Base-by-base conservation (phyloP, 345 rosid species). In the Gynandropsis gynandra region DNA sequence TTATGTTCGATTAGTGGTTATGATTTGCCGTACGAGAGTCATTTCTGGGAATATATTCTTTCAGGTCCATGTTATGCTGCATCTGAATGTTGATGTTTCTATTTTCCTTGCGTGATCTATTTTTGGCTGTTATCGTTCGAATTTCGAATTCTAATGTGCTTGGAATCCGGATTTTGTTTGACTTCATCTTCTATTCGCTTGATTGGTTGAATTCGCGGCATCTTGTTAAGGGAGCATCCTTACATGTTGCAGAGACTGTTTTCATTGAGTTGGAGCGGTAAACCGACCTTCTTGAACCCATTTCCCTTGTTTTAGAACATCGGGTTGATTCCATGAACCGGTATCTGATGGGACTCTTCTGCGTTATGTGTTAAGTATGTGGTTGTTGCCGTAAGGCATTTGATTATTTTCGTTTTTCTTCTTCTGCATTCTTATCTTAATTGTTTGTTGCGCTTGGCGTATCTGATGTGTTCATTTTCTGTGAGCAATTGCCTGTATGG, bases 71-170 rank as follows among this genome's bases (percentile, higher is more conserved):
- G 20, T 12, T 24, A 27, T 40, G 24, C 47, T 42, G 41, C 50
- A 21, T 43, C 24, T 35, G 46, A 24, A 49, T 54, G 32, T 40
- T 6, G 15, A 54, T 40, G 42, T 31, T 38, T 45, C n/a, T 37
- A 9, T 7, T 33, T 24, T 24, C 29, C 29, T 24, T 24, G 29
- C 29, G 29, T 42, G 7, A 40, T 56, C 45, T 47, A 9, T 35
- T 42, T 36, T 27, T 20, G 5, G 13, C 52, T 52, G 52, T 64
- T 50, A 49, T 10, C 52, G 40, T 58, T 52, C 46, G 20, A 37
- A 51, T 10, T 50, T 52, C 52, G 20, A 37, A 43, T 8, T 50
- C 45, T 7, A 52, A 47, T 39, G 4, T 42, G 47, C 17, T 37
- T 42, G 17, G 39, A 10, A 12, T 21, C 42, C 12, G 56, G 56